These are phyloP conservation scores for Phytophthora citrophthora DNA, from an alignment of 352 stramenopile genomes.

Conservation along the genomic window DNA sequence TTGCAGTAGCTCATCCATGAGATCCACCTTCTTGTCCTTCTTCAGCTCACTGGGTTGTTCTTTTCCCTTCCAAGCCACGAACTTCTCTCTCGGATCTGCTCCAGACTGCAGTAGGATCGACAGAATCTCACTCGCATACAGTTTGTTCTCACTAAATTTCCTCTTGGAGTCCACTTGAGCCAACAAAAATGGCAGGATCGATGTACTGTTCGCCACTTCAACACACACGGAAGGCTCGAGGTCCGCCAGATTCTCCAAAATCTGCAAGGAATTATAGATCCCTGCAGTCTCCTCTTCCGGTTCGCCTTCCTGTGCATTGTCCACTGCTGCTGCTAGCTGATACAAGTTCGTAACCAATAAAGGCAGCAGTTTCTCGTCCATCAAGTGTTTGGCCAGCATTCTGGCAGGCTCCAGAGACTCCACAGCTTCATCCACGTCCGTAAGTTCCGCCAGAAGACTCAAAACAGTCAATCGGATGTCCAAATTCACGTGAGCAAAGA, in stretches of 20 bases:
- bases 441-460: conserved; percentile 72
- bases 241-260: conserved; percentile 82
- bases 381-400: conserved; percentile 55
- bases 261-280: conserved; percentile 82
- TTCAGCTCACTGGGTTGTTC: conserved; percentile 18
- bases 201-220: conserved; percentile 52
- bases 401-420: conserved; percentile 47
- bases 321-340: conserved; percentile 34
- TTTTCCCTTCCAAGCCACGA: conserved; percentile 39
- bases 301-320: conserved; percentile 22
- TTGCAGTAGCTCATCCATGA: conserved; percentile 93
- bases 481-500: conserved; percentile 85
- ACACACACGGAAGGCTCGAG: conserved; percentile 55
- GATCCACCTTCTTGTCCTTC: conserved; percentile 53
- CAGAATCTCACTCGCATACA: conserved; percentile 87
- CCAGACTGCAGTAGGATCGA: conserved; percentile 85
- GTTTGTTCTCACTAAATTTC: conserved; percentile 74
- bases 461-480: conserved; percentile 71
- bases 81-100: conserved; percentile 41
- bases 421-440: conserved; percentile 66
- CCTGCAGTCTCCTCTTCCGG: conserved; percentile 72
- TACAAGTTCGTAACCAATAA: conserved; percentile 58
- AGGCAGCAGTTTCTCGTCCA: conserved; percentile 66
- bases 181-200: conserved; percentile 69
- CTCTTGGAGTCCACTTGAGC: conserved; percentile 44